Evolutionary conservation across 805 yeast species (phyloP).

Genomic region (Kurtzmaniella fragi): DNA sequence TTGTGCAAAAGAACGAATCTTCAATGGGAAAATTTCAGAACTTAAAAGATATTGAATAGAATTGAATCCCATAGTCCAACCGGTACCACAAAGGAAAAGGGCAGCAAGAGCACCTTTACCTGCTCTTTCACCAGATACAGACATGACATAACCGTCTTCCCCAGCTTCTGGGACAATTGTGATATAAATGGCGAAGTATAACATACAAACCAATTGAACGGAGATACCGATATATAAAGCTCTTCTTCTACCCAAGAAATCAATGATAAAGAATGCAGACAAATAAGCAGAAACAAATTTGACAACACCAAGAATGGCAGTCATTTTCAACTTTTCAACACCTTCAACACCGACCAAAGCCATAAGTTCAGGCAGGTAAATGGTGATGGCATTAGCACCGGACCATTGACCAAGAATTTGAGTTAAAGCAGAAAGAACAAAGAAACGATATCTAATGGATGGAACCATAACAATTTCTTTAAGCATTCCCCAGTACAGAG

Average conservation of each 20-base stretch:
- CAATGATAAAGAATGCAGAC: constrained; percentile 48
- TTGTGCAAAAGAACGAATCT: constrained; percentile 43
- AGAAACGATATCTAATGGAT: constrained; percentile 40
- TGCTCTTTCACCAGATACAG: constrained; percentile 29
- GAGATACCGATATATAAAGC: constrained; percentile 43
- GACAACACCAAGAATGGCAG: constrained; percentile 47
- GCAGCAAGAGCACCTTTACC: constrained; percentile 46
- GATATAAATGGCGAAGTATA: constrained; percentile 45
- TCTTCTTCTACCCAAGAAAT: constrained; percentile 44
- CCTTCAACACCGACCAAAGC: constrained; percentile 41
- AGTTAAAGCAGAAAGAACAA: constrained; percentile 32
- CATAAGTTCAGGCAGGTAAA: constrained; percentile 49
- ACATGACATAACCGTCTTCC: constrained; percentile 17
- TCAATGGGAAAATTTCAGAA: constrained; percentile 49
- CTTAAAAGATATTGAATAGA: constrained; percentile 48
- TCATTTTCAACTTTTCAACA: constrained; percentile 37
- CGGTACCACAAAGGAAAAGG: constrained; percentile 43
- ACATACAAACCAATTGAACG: constrained; percentile 36
- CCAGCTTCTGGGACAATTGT: constrained; percentile 40
- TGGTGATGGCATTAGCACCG: constrained; percentile 50
- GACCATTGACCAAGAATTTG: constrained; percentile 53
- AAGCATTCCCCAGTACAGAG: constrained; percentile 14
- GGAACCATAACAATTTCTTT: constrained; percentile 26
- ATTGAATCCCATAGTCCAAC: constrained; percentile 57
- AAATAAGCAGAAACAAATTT: constrained; percentile 44